phyloP scores from a whole-genome alignment of 2,329 filamentous ascomycete species.

The Alternaria metachromatica region DNA sequence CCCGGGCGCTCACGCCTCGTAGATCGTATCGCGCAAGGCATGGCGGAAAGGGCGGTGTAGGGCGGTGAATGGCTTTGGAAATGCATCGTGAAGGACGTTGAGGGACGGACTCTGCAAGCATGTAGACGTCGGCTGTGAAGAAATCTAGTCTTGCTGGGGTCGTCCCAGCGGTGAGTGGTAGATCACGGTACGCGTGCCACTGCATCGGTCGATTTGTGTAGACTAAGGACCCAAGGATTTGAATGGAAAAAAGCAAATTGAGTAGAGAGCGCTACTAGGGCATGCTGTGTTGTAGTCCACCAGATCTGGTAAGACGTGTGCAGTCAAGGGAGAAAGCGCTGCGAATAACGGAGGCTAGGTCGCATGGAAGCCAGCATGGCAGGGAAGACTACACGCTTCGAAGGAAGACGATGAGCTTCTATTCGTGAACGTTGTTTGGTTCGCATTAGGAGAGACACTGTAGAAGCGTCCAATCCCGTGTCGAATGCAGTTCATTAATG shows the following conservation, averaged over 20 bases:
- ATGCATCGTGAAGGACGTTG: slow-evolving; percentile 1
- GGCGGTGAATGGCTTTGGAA: slow-evolving; percentile 24
- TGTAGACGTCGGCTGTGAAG: not conserved
- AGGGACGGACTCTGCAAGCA: not conserved
- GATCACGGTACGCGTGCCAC: not conserved
- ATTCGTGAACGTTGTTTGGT: not conserved
- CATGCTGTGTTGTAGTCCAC: slow-evolving; percentile 11
- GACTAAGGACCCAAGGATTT: not conserved
- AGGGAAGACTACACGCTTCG: not conserved
- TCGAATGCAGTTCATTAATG: not conserved
- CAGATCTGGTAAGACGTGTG: slow-evolving; percentile 2
- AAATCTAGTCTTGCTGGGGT: not conserved
- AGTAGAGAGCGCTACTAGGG: not conserved
- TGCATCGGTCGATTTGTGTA: slow-evolving; percentile 10
- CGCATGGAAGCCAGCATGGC: not conserved
- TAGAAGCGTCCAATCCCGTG: not conserved
- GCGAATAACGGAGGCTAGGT: not conserved
- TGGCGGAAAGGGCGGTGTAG: slow-evolving; percentile 24
- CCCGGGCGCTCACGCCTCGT: slow-evolving; percentile 11
- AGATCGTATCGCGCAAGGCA: slow-evolving; percentile 8
- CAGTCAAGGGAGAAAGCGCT: not conserved
- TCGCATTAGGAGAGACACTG: not conserved
- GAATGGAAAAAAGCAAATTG: slow-evolving; percentile 3
- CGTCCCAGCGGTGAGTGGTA: not conserved
- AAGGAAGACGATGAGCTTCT: not conserved